A percentile compares a stretch with the other conserved stretches of the same genome.
Conservation (phyloP, 305 asterid species). For the Euphrasia arctica region DNA sequence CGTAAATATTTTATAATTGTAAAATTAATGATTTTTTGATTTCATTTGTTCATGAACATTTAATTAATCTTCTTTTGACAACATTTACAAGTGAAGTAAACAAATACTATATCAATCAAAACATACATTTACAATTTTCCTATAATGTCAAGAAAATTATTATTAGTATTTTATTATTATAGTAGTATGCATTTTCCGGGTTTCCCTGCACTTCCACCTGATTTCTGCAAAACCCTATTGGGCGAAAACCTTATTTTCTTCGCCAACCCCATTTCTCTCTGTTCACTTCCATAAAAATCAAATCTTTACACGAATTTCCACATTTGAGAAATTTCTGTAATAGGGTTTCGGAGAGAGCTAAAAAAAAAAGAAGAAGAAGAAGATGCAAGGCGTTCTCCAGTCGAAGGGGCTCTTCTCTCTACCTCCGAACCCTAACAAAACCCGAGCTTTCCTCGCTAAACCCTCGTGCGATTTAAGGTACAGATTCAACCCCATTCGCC, state of each 20-base stretch:
- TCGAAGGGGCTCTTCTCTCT: constrained; percentile 73
- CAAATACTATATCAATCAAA: too few species aligned
- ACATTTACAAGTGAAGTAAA: too few species aligned
- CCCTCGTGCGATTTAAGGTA: constrained; percentile 56
- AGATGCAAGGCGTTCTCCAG: constrained; percentile 76
- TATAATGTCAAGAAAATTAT: too few species aligned
- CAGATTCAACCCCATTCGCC: constrained; percentile 49
- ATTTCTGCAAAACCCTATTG: too few species aligned
- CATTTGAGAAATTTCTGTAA: constrained; percentile 2
- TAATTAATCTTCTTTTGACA: too few species aligned
- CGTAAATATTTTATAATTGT: too few species aligned
- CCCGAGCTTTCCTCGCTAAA: constrained; percentile 44
- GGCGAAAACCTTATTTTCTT: constrained; percentile 26
- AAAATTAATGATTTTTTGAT: too few species aligned
- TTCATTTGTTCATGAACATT: too few species aligned
- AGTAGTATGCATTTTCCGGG: neutral
- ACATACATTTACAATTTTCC: too few species aligned
- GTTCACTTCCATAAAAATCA: constrained; percentile 26
- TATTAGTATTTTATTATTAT: too few species aligned
- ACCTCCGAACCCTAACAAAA: constrained; percentile 61
- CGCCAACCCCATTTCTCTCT: constrained; percentile 22
- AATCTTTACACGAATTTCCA: constrained; percentile 14
- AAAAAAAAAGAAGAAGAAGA: constrained; percentile 19
- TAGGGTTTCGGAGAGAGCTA: constrained; percentile 15
- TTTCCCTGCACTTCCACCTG: too few species aligned